A percentile compares a stretch with the other conserved stretches of the same genome.
phyloP scores from a whole-genome alignment of 495 filamentous ascomycete genomes.

The Hypoxylon fuscum region DNA sequence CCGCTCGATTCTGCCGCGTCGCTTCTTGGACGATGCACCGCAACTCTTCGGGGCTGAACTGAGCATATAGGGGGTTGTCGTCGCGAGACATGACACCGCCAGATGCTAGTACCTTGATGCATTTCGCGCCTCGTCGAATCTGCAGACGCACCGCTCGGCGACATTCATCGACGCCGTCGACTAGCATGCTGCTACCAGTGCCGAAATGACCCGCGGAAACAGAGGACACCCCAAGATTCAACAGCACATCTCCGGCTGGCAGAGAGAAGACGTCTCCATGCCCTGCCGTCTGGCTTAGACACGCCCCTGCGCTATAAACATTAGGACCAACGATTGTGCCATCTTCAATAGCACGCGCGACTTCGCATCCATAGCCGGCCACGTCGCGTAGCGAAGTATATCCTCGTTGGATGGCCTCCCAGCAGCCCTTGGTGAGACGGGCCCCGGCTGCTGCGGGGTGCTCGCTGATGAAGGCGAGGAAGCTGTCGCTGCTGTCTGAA shows the following conservation, averaged over 20 bases:
- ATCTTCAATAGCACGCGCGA: conserved; percentile 54
- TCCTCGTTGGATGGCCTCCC: conserved; percentile 55
- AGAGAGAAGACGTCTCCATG: conserved; percentile 56
- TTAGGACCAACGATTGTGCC: conserved; percentile 58
- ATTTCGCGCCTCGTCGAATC: conserved; percentile 58
- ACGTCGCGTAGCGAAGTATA: conserved; percentile 64
- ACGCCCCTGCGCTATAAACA: conserved; percentile 54
- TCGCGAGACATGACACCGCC: conserved; percentile 58
- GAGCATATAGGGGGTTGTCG: conserved; percentile 56
- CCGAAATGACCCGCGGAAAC: conserved; percentile 42
- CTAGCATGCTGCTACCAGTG: conserved; percentile 38
- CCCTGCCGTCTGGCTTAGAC: conserved; percentile 58
- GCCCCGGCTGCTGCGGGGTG: conserved; percentile 49
- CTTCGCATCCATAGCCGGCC: conserved; percentile 55
- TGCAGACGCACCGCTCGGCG: conserved; percentile 56
- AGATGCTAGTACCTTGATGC: conserved; percentile 61
- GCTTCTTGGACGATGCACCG: conserved; percentile 60
- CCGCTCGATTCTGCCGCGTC: conserved; percentile 49
- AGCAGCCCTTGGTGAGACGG: conserved; percentile 49
- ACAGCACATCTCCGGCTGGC: conserved; percentile 47
- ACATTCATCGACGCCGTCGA: conserved; percentile 61
- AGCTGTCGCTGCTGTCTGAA: conserved; percentile 9
- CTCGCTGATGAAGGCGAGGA: conserved; percentile 21
- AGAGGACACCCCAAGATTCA: conserved; percentile 38
- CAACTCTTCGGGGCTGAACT: conserved; percentile 62